phyloP scores from a whole-genome alignment of 2,329 filamentous ascomycete species.

The Nemania sp. region DNA sequence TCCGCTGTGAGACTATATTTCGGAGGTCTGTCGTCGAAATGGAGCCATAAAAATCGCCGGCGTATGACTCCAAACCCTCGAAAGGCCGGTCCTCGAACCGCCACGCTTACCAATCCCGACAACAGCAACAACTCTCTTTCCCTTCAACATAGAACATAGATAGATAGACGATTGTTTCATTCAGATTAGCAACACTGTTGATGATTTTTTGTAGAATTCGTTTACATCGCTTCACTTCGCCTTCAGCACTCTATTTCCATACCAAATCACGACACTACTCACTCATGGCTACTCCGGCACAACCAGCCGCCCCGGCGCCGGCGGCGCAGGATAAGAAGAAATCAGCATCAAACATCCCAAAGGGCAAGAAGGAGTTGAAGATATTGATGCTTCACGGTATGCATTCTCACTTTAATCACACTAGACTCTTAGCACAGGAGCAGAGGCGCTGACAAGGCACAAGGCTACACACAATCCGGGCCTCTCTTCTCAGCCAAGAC shows the following conservation, averaged over 20 bases:
- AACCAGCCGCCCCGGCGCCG: slow-evolving; percentile 28
- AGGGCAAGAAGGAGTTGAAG: slow-evolving; percentile 66
- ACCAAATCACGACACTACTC: slow-evolving; percentile 14
- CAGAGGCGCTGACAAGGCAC: not conserved
- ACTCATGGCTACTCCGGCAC: slow-evolving; percentile 43
- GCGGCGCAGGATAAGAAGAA: slow-evolving; percentile 31
- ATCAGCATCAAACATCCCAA: slow-evolving; percentile 51
- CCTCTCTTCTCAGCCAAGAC: slow-evolving; percentile 88
- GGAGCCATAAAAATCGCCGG: slow-evolving; percentile 14
- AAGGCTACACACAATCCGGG: slow-evolving; percentile 91
- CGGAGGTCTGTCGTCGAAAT: slow-evolving; percentile 15
- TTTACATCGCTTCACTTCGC: slow-evolving; percentile 12
- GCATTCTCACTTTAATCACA: slow-evolving; percentile 30
- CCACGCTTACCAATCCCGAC: slow-evolving; percentile 28
- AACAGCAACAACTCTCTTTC: slow-evolving; percentile 13
- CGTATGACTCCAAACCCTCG: slow-evolving; percentile 1
- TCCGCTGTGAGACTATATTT: not conserved
- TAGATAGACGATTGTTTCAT: not conserved
- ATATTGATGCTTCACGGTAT: slow-evolving; percentile 83
- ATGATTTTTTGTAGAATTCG: slow-evolving; percentile 26
- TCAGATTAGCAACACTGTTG: not conserved
- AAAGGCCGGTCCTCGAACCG: not conserved
- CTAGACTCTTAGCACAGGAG: not conserved
- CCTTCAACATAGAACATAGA: slow-evolving; percentile 20
- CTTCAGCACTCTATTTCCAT: not conserved